These are phyloP conservation scores for Trichophyton schoenleinii DNA, from an alignment of 2,329 filamentous ascomycete genomes.

Conservation along the genomic window DNA sequence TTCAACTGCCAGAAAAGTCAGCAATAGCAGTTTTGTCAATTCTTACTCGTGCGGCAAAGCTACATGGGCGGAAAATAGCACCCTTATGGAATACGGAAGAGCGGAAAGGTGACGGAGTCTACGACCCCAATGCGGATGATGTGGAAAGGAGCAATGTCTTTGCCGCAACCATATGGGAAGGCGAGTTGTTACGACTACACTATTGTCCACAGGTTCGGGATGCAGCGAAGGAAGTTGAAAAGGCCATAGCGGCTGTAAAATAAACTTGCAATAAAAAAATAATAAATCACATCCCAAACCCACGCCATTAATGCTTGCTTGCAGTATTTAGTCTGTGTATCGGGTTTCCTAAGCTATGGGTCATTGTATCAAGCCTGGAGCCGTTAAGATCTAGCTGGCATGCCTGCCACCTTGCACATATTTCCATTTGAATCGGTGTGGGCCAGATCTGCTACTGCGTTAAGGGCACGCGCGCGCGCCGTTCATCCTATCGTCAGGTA, in stretches of 20 bases:
- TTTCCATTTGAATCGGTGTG: neutral
- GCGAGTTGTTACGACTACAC: conserved; percentile 71
- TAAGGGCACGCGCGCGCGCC: neutral
- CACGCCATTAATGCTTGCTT: neutral
- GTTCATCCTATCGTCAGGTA: neutral
- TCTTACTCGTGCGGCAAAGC: conserved; percentile 63
- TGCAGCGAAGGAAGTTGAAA: conserved; percentile 56
- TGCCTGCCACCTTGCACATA: neutral
- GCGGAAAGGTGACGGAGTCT: conserved; percentile 77
- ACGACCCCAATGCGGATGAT: conserved; percentile 57
- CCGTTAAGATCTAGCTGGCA: too few relatives aligned
- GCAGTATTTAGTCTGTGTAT: neutral
- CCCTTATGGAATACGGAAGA: conserved; percentile 94
- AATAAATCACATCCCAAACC: neutral
- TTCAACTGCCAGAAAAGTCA: conserved; percentile 87
- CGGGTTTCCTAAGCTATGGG: too few relatives aligned
- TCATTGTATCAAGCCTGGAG: too few relatives aligned
- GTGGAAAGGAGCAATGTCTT: conserved; percentile 85
- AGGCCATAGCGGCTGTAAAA: conserved; percentile 39
- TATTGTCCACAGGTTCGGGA: conserved; percentile 79
- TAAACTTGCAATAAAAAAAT: neutral
- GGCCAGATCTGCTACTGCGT: neutral
- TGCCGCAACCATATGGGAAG: conserved; percentile 84
- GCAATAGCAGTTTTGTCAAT: conserved; percentile 67
- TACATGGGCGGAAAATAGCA: conserved; percentile 68